Evolutionary conservation across 2,329 filamentous ascomycete species (phyloP), one percentile per base, ranked within the genome.

Genomic region (Ophiognomonia clavigignenti-juglandacearum): DNA sequence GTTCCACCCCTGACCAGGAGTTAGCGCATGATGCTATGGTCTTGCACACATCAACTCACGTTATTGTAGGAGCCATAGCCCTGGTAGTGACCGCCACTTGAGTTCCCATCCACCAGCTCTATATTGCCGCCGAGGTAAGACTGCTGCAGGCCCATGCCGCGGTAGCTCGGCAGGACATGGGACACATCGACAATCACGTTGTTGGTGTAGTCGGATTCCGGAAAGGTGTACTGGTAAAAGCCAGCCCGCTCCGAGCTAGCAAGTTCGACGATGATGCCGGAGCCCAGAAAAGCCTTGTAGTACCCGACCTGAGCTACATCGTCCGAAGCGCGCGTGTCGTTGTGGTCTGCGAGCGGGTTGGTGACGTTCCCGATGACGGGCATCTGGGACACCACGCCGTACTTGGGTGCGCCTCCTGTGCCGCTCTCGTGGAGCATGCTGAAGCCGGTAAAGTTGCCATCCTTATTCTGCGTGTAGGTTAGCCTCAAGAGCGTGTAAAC

Each of bases 371-470:
- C 77, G 0, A 74, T 56, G 1, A 78, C 61, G 0, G 78, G 80
- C 61, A 83, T 69, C 61, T 83, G 80, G 2, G 77, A 69, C 26
- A 83, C 75, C 2, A 84, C 79, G 4, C 83, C 83, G 51, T 86
- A 87, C 60, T 86, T 86, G 1, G 83, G 81, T 2, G 80, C 80
- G 2, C 83, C 83, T 7, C 83, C 83, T 0, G 82, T 87, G 3
- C 82, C 82, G 51, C 75, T 78, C 58, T 84, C 80, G 54, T 85
- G 82, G 56, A 84, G 77, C 73, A 84, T 70, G 48, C 74, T 78
- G 61, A 83, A 82, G 16, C 77, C 80, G 2, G 72, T 77, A 53
- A 83, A 75, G 26, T 73, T 70, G 3, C 78, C 78, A 23, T 61
- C 62, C 0, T 7, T 5, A 6, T 6, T 14, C 32, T 35, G n/a